Evolutionary conservation across 768 basidiomycete genomes (phyloP).

Genomic region (Phanerodontia chrysosporium): DNA sequence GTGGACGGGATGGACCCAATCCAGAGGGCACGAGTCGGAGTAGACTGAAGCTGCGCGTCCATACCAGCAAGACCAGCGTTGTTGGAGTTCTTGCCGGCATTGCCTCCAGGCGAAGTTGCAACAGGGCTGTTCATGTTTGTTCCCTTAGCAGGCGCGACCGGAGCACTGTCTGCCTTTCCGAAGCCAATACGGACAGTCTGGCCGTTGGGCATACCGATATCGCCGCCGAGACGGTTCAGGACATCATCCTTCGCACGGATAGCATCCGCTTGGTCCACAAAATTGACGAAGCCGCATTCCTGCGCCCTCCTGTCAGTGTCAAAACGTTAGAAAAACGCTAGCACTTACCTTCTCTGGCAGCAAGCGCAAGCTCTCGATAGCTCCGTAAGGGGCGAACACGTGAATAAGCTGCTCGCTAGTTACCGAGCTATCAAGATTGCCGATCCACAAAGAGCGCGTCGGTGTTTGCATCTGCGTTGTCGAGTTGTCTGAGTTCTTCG

Average conservation of each 20-base stretch:
- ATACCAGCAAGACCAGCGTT: constrained; percentile 60
- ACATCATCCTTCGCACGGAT: constrained; percentile 98
- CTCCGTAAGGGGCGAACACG: constrained; percentile 94
- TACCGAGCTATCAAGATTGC: constrained; percentile 92
- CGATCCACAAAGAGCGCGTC: constrained; percentile 96
- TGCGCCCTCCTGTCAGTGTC: constrained; percentile 26
- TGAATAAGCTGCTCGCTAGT: constrained; percentile 93
- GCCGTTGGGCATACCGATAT: constrained; percentile 91
- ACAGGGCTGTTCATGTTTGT: constrained; percentile 57
- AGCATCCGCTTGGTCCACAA: constrained; percentile 93
- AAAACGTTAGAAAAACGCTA: neutral
- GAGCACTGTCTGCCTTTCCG: constrained; percentile 96
- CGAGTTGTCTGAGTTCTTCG: constrained; percentile 63
- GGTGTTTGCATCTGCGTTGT: constrained; percentile 84
- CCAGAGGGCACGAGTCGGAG: constrained; percentile 95
- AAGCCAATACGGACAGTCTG: constrained; percentile 97
- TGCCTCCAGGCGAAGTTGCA: constrained; percentile 56
- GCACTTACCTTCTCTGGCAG: constrained; percentile 88
- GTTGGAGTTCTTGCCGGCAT: constrained; percentile 37
- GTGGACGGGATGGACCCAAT: constrained; percentile 95
- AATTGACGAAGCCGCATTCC: constrained; percentile 99
- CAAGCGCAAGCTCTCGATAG: constrained; percentile 91
- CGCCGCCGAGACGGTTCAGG: constrained; percentile 89
- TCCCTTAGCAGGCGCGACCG: constrained; percentile 83
- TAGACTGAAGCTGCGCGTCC: constrained; percentile 84